Percentiles rank a stretch among this genome's conserved stretches.
These are phyloP conservation scores for Wickerhamomyces bisporus DNA, from an alignment of 805 yeast genomes.

Conservation along the genomic window DNA sequence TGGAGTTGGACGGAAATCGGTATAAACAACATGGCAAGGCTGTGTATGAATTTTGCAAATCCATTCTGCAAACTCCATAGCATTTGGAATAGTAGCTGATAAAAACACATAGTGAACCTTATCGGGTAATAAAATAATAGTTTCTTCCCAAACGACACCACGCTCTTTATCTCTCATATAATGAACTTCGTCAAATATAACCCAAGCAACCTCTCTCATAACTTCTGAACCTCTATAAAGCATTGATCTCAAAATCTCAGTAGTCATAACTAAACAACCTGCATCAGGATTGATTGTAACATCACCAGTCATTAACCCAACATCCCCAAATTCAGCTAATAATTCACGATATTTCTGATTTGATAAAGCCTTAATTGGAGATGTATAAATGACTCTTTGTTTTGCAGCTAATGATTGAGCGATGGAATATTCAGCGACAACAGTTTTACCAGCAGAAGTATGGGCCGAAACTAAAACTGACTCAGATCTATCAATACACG, in stretches of 20 bases:
- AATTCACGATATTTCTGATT: conserved; percentile 90
- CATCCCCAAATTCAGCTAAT: conserved; percentile 84
- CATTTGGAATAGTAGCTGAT: conserved; percentile 96
- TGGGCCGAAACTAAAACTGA: conserved; percentile 97
- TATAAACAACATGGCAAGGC: conserved; percentile 97
- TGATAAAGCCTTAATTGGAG: conserved; percentile 88
- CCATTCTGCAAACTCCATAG: conserved; percentile 99
- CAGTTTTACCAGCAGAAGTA: conserved; percentile 98
- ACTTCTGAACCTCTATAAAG: conserved; percentile 94
- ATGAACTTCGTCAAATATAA: conserved; percentile 95
- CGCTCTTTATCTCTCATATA: conserved; percentile 97
- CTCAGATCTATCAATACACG: conserved; percentile 92
- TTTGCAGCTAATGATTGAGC: conserved; percentile 96
- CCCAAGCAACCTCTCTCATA: conserved; percentile 99
- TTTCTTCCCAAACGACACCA: conserved; percentile 99
- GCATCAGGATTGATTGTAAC: conserved; percentile 97
- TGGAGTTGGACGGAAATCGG: conserved; percentile 98
- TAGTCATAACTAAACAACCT: conserved; percentile 93
- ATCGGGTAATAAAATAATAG: conserved; percentile 91
- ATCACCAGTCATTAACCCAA: conserved; percentile 95
- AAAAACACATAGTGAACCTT: conserved; percentile 90
- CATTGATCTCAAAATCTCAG: conserved; percentile 94
- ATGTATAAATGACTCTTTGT: conserved; percentile 92
- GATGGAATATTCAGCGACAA: conserved; percentile 96
- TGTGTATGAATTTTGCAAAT: conserved; percentile 90